Conservation (phyloP, 2,329 filamentous ascomycete species). For the Sodiomyces alkalinus region DNA sequence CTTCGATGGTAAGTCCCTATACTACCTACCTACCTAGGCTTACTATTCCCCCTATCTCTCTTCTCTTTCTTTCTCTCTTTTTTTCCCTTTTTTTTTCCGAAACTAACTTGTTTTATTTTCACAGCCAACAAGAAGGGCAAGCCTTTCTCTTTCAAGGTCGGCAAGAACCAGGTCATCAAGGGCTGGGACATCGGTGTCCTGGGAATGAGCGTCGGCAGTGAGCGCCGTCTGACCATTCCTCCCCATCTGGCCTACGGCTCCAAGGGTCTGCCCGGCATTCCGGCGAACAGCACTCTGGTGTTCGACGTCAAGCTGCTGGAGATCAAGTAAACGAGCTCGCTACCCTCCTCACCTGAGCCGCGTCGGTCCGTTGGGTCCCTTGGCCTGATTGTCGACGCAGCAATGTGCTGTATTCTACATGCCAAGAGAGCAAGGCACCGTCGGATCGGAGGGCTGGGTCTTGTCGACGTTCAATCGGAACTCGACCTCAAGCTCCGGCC, state of each 20-base stretch:
- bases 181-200: constrained; percentile 92
- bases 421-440: neutral
- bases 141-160: constrained; percentile 92
- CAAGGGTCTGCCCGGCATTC: constrained; percentile 70
- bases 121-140: constrained; percentile 96
- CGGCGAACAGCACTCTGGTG: constrained; percentile 75
- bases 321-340: constrained; percentile 56
- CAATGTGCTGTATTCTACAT: constrained; percentile 2
- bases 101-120: constrained; percentile 4
- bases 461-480: too few relatives aligned
- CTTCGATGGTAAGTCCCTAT: constrained; percentile 83
- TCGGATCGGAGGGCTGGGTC: neutral
- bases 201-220: constrained; percentile 86
- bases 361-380: too few relatives aligned
- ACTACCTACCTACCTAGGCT: too few relatives aligned
- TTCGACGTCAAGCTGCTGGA: constrained; percentile 84
- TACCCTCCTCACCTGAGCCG: too few relatives aligned
- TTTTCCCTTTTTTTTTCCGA: constrained; percentile 1
- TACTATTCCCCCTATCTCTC: constrained; percentile 27
- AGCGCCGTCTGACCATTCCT: constrained; percentile 85
- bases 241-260: constrained; percentile 79
- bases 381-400: too few relatives aligned
- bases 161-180: constrained; percentile 92
- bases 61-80: constrained; percentile 13
- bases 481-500: too few relatives aligned